A percentile compares a stretch with the other conserved stretches of the same genome.
phyloP scores from a whole-genome alignment of 2,329 filamentous ascomycete species.

The Diaporthe amygdali region DNA sequence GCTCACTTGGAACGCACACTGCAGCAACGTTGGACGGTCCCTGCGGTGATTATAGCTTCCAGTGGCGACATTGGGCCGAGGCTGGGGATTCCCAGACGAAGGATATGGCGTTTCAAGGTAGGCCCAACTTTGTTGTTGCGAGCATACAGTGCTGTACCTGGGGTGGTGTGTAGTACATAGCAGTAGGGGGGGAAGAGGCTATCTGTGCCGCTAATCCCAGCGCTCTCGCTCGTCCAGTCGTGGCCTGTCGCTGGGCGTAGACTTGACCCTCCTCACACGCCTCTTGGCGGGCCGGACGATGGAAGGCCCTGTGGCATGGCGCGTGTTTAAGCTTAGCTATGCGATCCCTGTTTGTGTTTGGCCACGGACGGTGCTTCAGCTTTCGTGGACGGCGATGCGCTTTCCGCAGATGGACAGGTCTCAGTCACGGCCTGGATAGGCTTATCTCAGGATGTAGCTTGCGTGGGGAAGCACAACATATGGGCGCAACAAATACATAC shows the following conservation, averaged over 20 bases:
- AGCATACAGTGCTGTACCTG: background rate
- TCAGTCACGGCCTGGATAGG: background rate
- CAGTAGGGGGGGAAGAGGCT: background rate
- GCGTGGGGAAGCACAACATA: background rate
- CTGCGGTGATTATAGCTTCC: background rate
- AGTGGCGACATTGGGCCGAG: constrained; percentile 4
- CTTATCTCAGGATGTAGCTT: background rate
- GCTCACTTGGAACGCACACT: constrained; percentile 15
- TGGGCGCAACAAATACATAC: background rate
- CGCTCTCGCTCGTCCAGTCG: constrained; percentile 12
- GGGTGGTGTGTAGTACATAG: background rate
- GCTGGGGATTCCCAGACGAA: constrained; percentile 11
- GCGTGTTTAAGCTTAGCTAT: constrained; percentile 20
- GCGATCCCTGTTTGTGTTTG: constrained; percentile 9
- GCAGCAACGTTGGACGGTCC: constrained; percentile 12
- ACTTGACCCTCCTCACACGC: constrained; percentile 19
- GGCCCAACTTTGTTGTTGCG: background rate
- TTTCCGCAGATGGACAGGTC: background rate
- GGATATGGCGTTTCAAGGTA: constrained; percentile 16
- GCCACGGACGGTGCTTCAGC: background rate
- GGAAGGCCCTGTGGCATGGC: constrained; percentile 18
- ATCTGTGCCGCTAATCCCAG: constrained; percentile 14
- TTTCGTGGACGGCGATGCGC: background rate
- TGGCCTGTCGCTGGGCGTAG: constrained; percentile 5
- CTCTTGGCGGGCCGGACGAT: constrained; percentile 16